A percentile compares a stretch with the other conserved stretches of the same genome.
Evolutionary conservation across 2,329 filamentous ascomycete genomes (phyloP).

Genomic region (Aspergillus neoniger): DNA sequence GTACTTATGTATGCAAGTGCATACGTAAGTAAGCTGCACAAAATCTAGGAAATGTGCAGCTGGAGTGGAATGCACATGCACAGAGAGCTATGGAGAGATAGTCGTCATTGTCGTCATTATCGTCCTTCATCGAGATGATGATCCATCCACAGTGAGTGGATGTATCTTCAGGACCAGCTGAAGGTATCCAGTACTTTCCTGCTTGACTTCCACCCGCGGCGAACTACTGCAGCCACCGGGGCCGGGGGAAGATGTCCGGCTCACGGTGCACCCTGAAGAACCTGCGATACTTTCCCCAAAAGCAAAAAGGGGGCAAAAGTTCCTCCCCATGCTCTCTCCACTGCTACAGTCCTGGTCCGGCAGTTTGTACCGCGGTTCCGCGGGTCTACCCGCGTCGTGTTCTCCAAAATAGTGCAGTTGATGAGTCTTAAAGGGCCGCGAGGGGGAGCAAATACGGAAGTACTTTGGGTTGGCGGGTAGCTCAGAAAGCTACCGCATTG

Average conservation of each 20-base stretch:
- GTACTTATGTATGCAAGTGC: neutral
- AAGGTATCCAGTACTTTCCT: neutral
- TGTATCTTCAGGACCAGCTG: neutral
- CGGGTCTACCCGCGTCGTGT: constrained; percentile 14
- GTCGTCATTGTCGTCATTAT: neutral
- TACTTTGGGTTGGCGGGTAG: neutral
- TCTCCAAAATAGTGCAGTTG: neutral
- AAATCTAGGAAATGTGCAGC: neutral
- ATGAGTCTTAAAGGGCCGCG: constrained; percentile 8
- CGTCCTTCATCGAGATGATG: neutral
- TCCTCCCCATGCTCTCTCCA: neutral
- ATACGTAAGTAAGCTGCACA: neutral
- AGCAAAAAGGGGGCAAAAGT: constrained; percentile 4
- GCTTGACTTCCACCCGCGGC: neutral
- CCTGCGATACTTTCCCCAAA: neutral
- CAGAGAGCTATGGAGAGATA: constrained; percentile 6
- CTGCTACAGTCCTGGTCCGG: constrained; percentile 6
- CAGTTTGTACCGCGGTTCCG: constrained; percentile 14
- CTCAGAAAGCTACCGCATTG: neutral
- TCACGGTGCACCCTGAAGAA: neutral
- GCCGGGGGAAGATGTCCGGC: neutral
- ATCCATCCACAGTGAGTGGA: neutral
- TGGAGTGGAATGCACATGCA: neutral
- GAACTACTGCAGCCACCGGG: constrained; percentile 3
- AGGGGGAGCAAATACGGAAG: neutral